phyloP scores from a whole-genome alignment of 192 early-diverging fungal genomes.

The Borealophlyctis nickersoniae region DNA sequence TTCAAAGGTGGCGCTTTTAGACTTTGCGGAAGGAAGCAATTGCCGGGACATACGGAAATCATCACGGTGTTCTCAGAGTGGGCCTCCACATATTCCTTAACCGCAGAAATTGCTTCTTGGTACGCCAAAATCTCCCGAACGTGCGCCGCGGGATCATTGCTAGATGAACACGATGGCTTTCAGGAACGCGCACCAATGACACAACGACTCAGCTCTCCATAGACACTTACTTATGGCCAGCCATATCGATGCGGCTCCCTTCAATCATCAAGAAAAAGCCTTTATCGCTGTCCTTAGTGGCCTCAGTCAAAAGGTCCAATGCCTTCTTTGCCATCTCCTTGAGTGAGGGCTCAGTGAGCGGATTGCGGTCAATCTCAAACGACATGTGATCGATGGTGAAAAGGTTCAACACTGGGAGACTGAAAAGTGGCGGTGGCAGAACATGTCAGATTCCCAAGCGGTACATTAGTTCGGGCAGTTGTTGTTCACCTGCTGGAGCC shows the following conservation, averaged over 20 bases:
- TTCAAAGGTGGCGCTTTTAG: too few relatives aligned
- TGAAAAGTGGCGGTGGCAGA: too few relatives aligned
- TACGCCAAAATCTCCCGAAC: conserved; percentile 90
- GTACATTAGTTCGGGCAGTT: too few relatives aligned
- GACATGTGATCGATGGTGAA: conserved; percentile 88
- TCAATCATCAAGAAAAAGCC: conserved; percentile 99
- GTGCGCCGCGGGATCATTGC: conserved; percentile 91
- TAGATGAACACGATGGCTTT: conserved; percentile 30
- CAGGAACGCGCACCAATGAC: neutral
- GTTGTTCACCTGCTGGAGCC: too few relatives aligned
- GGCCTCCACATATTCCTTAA: conserved; percentile 72
- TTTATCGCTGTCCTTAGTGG: conserved; percentile 44
- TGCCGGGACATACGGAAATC: conserved; percentile 71
- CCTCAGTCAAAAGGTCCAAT: conserved; percentile 62
- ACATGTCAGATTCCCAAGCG: too few relatives aligned
- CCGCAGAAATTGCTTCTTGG: conserved; percentile 68
- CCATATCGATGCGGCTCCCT: conserved; percentile 96
- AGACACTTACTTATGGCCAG: conserved; percentile 60
- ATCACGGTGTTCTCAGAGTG: conserved; percentile 79
- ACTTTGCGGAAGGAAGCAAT: too few relatives aligned
- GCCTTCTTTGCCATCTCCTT: conserved; percentile 82
- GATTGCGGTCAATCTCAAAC: conserved; percentile 83
- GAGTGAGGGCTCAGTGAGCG: conserved; percentile 69
- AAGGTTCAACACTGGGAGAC: conserved; percentile 70
- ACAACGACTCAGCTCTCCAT: conserved; percentile 14